Evolutionary conservation across 108 stramenopile species (phyloP), one percentile per base, ranked within the genome.

Genomic region (Nannochloropsis salina): DNA sequence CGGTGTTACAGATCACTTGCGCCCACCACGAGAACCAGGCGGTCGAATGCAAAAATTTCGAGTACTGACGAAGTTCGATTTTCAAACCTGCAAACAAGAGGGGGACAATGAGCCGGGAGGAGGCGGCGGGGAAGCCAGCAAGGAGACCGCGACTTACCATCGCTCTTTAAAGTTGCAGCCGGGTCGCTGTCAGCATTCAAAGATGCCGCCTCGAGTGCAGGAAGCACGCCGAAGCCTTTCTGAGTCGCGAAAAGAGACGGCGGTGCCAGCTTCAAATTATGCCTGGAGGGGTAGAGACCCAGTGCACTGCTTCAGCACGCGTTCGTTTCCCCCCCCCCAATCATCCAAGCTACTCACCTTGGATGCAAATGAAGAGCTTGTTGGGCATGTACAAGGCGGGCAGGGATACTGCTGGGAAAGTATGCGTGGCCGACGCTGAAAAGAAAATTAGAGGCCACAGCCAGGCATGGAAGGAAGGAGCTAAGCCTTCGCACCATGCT

Each of bases 11-110:
- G 44, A 96, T 95, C 1, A 95, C 84, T 88, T 96, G 96, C 12
- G 90, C 81, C 96, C 96, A 96, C 96, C 96, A 96, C 2, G 94
- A 93, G 42, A 94, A 84, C 93, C 94, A 96, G 1, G 92, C 85
- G 8, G 61, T 74, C 20, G 61, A 74, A 74, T 74, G 61, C 61
- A 74, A n/a, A n/a, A 74, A 74, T n/a, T 74, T 74, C 20, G 61
- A 74, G 61, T n/a, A 74, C n/a, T 74, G 61, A 6, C 61, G 61
- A 3, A 74, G 61, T 74, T 74, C 61, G 61, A 74, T 74, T n/a
- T 74, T 74, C 15, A 74, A 2, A n/a, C 61, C 61, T 74, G 61
- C n/a, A n/a, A 4, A n/a, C 15, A 6, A 6, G 61, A 6, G 15
- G 2, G 61, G 6, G 15, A n/a, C 20, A 74, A n/a, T 74, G 4